Evolutionary conservation across 352 stramenopile genomes (phyloP).

Genomic region (Phytophthora foliorum): DNA sequence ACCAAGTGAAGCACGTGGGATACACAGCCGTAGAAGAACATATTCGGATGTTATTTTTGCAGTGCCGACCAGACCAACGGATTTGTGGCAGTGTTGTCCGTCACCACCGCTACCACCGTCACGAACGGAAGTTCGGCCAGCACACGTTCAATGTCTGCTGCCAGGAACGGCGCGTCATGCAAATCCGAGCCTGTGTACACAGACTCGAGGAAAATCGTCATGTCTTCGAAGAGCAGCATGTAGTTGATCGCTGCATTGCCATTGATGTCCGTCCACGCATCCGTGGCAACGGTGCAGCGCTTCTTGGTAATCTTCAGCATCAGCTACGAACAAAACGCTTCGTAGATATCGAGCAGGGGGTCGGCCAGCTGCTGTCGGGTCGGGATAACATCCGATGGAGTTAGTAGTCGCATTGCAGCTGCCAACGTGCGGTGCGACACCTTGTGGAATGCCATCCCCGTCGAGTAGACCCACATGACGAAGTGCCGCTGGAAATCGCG

Average conservation of each 20-base stretch:
- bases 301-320: not conserved
- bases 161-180: not conserved
- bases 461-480: not conserved
- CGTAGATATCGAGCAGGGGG: not conserved
- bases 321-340: not conserved
- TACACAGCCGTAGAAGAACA: slow-evolving; percentile 8
- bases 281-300: not conserved
- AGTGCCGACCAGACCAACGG: not conserved
- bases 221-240: not conserved
- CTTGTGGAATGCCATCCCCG: not conserved
- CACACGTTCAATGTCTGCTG: not conserved
- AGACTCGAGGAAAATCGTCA: not conserved
- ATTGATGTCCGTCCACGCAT: slow-evolving; percentile 9
- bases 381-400: not conserved
- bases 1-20: slow-evolving; percentile 6
- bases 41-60: not conserved
- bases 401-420: not conserved
- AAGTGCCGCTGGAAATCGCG: not conserved
- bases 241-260: slow-evolving; percentile 6
- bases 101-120: not conserved
- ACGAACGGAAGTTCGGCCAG: not conserved
- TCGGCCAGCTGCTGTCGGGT: not conserved
- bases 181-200: not conserved
- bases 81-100: slow-evolving; percentile 7
- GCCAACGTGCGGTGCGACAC: not conserved